Base-by-base conservation (phyloP, 345 rosid species). In the Rhodamnia argentea region DNA sequence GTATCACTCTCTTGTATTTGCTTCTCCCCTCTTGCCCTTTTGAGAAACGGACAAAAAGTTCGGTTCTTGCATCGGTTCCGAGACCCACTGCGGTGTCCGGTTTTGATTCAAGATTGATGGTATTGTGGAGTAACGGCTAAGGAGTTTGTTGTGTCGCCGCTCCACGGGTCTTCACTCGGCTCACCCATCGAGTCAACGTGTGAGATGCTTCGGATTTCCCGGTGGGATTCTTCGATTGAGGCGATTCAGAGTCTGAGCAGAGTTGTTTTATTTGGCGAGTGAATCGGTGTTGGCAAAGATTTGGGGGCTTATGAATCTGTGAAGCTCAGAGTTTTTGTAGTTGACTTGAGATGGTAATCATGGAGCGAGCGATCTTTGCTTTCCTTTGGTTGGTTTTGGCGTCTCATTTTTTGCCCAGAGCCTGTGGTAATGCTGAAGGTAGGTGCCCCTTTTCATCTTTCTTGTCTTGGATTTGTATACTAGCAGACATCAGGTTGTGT, bases 381-480 rank as follows among this genome's bases (percentile, higher is more conserved):
- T 88, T 90, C 85, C 85, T 92, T 29, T 89, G 91, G 88, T 84
- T 93, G 42, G 84, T 93, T 89, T 86, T 93, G 74, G 90, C 92
- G 85, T 88, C 90, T 83, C 89, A 87, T 86, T 89, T 92, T 86
- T 85, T 92, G 85, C 86, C 88, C 83, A 90, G 92, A 87, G 94
- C 90, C 57, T 53, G 93, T 5, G 92, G 94, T 83, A 96, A 96
- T 92, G 89, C 91, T 15, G 99, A 96, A 93, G 99, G 98, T 96
- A 53, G 42, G 86, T 16, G 44, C 24, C 55, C 57, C 10, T 40
- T 24, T 29, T 60, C 84, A 53, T 84, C 32, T 50, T 27, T 64
- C 26, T 27, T 59, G 26, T 82, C 55, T 13, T 82, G 81, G 47
- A 52, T 47, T 24, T 47, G 55, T 82, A 82, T 47, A 16, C 26